These are phyloP conservation scores for Austroboletus niveus DNA, from an alignment of 1,284 basidiomycete species.

Conservation along the genomic window DNA sequence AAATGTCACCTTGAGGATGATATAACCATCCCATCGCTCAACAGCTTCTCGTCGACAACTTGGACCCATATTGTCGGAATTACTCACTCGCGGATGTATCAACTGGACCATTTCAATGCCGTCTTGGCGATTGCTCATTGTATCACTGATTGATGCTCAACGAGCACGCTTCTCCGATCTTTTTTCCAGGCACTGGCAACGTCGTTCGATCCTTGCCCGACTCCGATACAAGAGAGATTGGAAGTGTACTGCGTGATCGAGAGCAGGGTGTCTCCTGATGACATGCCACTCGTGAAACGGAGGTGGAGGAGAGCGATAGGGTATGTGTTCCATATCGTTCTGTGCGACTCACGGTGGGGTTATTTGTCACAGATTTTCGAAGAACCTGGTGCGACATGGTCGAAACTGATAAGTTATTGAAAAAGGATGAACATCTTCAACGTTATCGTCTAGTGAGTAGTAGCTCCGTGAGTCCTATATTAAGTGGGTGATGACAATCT, in stretches of 20 bases:
- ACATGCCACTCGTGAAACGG: conserved; percentile 33
- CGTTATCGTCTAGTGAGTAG: too few relatives aligned
- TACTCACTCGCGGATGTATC: conserved; percentile 5
- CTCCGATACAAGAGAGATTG: conserved; percentile 38
- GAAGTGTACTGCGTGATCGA: conserved; percentile 42
- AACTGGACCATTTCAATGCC: conserved; percentile 9
- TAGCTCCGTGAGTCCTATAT: too few relatives aligned
- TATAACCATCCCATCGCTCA: too few relatives aligned
- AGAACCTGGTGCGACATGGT: too few relatives aligned
- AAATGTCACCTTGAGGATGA: too few relatives aligned
- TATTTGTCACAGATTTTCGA: too few relatives aligned
- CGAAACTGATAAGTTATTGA: too few relatives aligned
- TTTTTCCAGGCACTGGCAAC: conserved; percentile 45
- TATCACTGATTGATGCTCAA: conserved; percentile 12
- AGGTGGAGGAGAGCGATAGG: conserved; percentile 52
- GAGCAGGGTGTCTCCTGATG: conserved; percentile 33
- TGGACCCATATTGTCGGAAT: conserved; percentile 3
- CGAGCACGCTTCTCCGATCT: conserved; percentile 17
- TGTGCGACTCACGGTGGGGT: conserved; percentile 33
- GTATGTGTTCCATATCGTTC: conserved; percentile 36
- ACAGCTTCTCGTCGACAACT: background rate
- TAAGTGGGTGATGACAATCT: too few relatives aligned
- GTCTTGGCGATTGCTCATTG: conserved; percentile 14
- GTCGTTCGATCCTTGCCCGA: conserved; percentile 15
- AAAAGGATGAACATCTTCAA: too few relatives aligned